Base-by-base conservation (phyloP, 768 basidiomycete species). In the Trametes cubensis region DNA sequence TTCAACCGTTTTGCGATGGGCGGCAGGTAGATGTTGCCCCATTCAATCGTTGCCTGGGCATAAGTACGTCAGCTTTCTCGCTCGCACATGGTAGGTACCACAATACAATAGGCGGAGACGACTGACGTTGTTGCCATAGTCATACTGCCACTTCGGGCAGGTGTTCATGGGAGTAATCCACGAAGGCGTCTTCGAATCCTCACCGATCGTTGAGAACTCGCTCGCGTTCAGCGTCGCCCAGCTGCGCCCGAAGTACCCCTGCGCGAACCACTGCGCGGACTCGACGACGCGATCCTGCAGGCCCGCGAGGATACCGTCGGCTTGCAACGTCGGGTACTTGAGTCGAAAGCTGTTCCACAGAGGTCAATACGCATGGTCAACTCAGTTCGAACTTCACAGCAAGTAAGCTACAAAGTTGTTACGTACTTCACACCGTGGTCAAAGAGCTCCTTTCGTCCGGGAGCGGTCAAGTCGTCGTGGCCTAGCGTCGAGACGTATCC, bases 101-200 rank as follows among this genome's bases (percentile, higher is more conserved):
- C n/a, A n/a, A n/a, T n/a, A n/a, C n/a, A n/a, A n/a, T n/a, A n/a
- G n/a, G n/a, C n/a, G n/a, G n/a, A n/a, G n/a, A n/a, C n/a, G n/a
- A 48, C 63, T 13, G n/a, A 72, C 71, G 65, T 70, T 71, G 61
- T 70, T 70, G 17, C 74, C 74, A 52, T 67, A 74, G 39, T 48
- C 63, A 63, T 75, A 75, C 63, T 72, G 34, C 69, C 73, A 77
- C n/a, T 71, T 65, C 25, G 73, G 67, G 66, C 79, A 80, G 18
- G 74, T 77, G 55, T 72, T 69, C 76, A 76, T 76, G 26, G 77
- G 79, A 34, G 72, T 79, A 61, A 80, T 77, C 76, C 77, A 79
- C 42, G 76, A 75, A 20, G 74, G 69, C n/a, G 76, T 75, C 54
- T 68, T 67, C 46, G 63, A 63, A 53, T 78, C 69, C 63, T 80